phyloP scores from a whole-genome alignment of 2,329 filamentous ascomycete species.

The Diplodia sapinea region DNA sequence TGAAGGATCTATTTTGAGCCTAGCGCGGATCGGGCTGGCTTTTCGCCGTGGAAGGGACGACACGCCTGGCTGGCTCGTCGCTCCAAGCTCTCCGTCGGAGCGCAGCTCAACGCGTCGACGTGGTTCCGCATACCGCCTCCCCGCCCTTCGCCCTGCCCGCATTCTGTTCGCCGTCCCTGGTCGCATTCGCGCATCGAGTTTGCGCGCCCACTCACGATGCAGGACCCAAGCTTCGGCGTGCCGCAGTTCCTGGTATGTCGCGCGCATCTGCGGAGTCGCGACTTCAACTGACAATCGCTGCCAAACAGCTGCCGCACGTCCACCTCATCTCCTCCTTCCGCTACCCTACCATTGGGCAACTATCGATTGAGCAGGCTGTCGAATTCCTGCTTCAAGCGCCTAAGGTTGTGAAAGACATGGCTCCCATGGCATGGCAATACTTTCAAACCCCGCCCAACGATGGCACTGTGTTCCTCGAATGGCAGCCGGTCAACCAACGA shows the following conservation, averaged over 20 bases:
- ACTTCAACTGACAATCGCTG: conserved; percentile 23
- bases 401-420: conserved; percentile 80
- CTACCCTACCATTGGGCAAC: conserved; percentile 74
- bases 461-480: conserved; percentile 82
- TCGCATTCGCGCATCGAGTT: conserved; percentile 11
- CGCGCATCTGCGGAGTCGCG: conserved; percentile 22
- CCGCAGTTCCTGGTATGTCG: conserved; percentile 29
- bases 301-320: conserved; percentile 76
- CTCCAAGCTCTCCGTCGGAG: conserved; percentile 29
- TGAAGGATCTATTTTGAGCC: neutral
- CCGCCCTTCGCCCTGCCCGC: conserved; percentile 8
- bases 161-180: conserved; percentile 18
- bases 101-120: conserved; percentile 31
- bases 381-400: conserved; percentile 84
- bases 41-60: conserved; percentile 27
- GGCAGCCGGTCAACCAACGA: conserved; percentile 76
- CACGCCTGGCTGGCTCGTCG: conserved; percentile 27
- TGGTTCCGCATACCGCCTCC: conserved; percentile 24
- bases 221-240: conserved; percentile 32
- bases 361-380: conserved; percentile 78
- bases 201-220: conserved; percentile 29
- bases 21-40: conserved; percentile 22
- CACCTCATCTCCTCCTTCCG: conserved; percentile 85
- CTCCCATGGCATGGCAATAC: conserved; percentile 93
- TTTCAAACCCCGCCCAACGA: conserved; percentile 77